phyloP scores from a whole-genome alignment of 176 grass and related monocot genomes.

The Tillandsia leiboldiana region DNA sequence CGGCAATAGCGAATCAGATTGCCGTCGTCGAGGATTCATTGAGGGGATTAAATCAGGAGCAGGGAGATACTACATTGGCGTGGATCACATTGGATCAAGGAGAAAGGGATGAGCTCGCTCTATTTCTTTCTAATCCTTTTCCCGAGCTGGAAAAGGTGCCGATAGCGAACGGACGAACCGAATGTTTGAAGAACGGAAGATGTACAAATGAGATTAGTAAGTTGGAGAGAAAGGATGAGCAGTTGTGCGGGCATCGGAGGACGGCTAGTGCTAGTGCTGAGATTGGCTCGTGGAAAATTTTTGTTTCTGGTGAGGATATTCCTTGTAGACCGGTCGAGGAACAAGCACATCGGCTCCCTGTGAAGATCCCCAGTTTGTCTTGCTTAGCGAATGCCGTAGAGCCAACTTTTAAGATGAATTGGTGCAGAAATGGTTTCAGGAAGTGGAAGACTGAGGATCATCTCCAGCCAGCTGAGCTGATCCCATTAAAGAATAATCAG shows the following conservation, averaged over 20 bases:
- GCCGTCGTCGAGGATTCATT: slow-evolving; percentile 3
- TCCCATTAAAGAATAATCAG: slow-evolving; percentile 17
- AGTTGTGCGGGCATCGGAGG: slow-evolving; percentile 12
- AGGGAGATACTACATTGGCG: background rate
- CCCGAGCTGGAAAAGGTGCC: background rate
- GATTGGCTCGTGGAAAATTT: slow-evolving; percentile 19
- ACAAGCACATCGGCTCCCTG: background rate
- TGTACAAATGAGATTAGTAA: background rate
- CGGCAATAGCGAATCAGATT: slow-evolving; percentile 11
- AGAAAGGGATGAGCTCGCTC: slow-evolving; percentile 16
- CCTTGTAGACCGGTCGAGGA: slow-evolving; percentile 5
- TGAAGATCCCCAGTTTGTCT: slow-evolving; percentile 7
- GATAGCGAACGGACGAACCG: background rate
- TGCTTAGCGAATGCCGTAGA: slow-evolving; percentile 11
- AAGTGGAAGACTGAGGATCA: slow-evolving; percentile 14
- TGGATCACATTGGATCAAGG: slow-evolving; percentile 17
- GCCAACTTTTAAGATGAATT: slow-evolving; percentile 7
- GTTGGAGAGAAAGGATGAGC: background rate
- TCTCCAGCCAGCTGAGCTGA: slow-evolving; percentile 2
- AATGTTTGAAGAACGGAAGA: background rate
- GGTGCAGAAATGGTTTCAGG: slow-evolving; percentile 15
- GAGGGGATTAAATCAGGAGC: background rate
- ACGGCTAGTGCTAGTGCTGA: slow-evolving; percentile 13
- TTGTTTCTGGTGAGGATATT: slow-evolving; percentile 9
- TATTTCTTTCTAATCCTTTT: background rate